These are phyloP conservation scores for Naganishia liquefaciens DNA, from an alignment of 1,284 basidiomycete species.

Conservation along the genomic window DNA sequence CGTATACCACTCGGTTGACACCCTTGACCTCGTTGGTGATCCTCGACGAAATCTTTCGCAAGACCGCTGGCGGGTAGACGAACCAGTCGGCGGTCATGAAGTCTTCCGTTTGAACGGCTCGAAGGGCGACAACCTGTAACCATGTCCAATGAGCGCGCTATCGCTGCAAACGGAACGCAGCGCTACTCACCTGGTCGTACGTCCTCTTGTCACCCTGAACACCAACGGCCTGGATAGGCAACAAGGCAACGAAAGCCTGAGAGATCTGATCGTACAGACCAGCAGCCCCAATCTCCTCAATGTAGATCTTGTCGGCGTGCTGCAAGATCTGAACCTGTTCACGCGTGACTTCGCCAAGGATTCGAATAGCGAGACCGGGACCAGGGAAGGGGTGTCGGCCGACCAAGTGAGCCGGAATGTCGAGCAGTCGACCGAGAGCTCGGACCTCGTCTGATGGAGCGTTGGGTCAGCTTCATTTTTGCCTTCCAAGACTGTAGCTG, in stretches of 20 bases:
- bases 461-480: neutral
- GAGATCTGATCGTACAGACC: constrained; percentile 91
- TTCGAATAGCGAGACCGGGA: constrained; percentile 97
- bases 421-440: constrained; percentile 82
- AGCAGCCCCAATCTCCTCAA: constrained; percentile 93
- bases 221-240: constrained; percentile 96
- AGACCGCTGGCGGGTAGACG: constrained; percentile 88
- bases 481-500: neutral
- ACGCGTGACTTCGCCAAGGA: constrained; percentile 89
- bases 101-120: constrained; percentile 90
- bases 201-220: constrained; percentile 97
- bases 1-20: constrained; percentile 91
- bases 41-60: constrained; percentile 88
- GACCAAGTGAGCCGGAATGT: constrained; percentile 89
- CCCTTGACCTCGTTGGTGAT: constrained; percentile 92
- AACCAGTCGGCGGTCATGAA: constrained; percentile 99
- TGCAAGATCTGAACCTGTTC: constrained; percentile 95
- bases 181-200: constrained; percentile 78
- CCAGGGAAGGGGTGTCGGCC: constrained; percentile 99
- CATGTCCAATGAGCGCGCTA: neutral
- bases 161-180: neutral
- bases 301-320: constrained; percentile 92
- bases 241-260: constrained; percentile 94
- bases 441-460: constrained; percentile 82
- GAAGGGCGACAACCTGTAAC: constrained; percentile 74